These are phyloP conservation scores for Rehmannia glutinosa DNA, from an alignment of 257 asterid species.

Conservation along the genomic window DNA sequence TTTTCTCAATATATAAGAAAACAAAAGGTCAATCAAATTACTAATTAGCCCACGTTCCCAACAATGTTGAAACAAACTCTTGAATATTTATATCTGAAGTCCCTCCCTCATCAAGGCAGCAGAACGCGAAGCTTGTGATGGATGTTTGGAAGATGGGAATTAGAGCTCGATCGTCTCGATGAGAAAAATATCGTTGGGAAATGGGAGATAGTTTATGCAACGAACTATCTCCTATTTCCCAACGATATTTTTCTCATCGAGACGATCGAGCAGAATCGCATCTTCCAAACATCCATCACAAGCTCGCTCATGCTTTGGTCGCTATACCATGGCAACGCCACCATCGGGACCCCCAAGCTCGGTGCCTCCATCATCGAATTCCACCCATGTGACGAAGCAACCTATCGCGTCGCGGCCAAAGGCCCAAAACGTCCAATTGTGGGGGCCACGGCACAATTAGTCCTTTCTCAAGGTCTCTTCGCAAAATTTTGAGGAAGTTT, in stretches of 20 bases:
- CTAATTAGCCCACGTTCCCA: neutral
- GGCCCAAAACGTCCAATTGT: conserved; percentile 26
- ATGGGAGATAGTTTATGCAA: conserved; percentile 13
- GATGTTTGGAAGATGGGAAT: conserved; percentile 28
- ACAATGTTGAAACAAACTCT: conserved; percentile 17
- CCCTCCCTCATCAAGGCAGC: conserved; percentile 26
- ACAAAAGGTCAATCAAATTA: neutral
- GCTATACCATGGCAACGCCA: conserved; percentile 28
- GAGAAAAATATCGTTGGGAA: neutral
- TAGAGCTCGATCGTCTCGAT: neutral
- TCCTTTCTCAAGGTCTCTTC: conserved; percentile 13
- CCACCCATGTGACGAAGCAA: conserved; percentile 33
- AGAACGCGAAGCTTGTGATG: conserved; percentile 26
- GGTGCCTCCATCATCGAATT: conserved; percentile 30
- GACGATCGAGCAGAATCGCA: conserved; percentile 14
- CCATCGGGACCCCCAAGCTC: conserved; percentile 31
- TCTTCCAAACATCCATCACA: conserved; percentile 28
- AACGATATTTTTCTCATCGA: neutral
- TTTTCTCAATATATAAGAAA: too few species aligned
- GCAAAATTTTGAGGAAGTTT: conserved; percentile 21
- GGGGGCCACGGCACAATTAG: conserved; percentile 30
- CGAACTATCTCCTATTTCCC: conserved; percentile 3
- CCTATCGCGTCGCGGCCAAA: conserved; percentile 16
- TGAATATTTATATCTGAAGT: conserved; percentile 22
- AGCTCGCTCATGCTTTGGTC: conserved; percentile 25